Evolutionary conservation across 805 yeast genomes (phyloP).

Genomic region (Saccharomycopsis oosterbeekiorum): DNA sequence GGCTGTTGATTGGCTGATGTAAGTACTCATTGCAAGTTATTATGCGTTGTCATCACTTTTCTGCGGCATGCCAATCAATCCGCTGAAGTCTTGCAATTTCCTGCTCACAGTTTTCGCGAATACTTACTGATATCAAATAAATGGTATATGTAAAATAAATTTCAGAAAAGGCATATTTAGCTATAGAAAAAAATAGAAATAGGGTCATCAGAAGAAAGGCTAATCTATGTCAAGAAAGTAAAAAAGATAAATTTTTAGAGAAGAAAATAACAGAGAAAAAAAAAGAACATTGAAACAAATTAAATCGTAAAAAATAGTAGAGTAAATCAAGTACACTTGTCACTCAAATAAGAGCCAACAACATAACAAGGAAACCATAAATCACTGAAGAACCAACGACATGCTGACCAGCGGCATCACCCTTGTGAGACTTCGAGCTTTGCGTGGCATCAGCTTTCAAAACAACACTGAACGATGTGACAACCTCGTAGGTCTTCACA

Average conservation of each 20-base stretch:
- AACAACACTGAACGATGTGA: not conserved
- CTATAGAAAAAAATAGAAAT: not conserved
- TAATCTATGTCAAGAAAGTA: not conserved
- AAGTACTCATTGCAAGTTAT: no score
- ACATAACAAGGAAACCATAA: not conserved
- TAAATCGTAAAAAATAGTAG: not conserved
- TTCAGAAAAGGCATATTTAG: not conserved
- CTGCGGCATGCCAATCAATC: no score
- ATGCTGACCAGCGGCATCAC: constrained; percentile 2
- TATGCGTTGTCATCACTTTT: no score
- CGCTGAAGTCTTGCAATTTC: no score
- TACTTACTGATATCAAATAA: no score
- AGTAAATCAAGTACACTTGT: not conserved
- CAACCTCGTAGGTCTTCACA: not conserved
- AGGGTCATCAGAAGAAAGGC: not conserved
- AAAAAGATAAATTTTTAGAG: not conserved
- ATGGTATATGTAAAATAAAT: no score
- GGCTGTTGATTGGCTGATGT: no score
- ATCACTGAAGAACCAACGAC: not conserved
- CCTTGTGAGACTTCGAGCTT: not conserved
- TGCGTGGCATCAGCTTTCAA: not conserved
- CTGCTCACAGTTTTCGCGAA: no score
- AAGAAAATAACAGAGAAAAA: not conserved
- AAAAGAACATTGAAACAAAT: not conserved
- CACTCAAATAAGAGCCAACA: not conserved